Conservation (phyloP, 371 early-diverging fungal species). For the Chytridium lagenaria region DNA sequence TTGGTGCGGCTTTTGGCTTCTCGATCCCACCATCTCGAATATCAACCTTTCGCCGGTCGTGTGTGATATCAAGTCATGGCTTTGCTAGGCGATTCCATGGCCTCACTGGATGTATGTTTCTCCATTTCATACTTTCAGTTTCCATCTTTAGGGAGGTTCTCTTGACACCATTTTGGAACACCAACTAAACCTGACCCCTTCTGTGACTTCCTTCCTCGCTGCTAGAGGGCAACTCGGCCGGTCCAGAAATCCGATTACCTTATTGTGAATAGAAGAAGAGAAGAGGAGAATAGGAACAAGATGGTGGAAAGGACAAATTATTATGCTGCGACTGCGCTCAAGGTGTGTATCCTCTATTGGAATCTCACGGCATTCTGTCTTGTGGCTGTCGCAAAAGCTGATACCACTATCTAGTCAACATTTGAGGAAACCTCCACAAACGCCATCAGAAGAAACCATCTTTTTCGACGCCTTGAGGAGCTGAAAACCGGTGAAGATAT, state of each 20-base stretch:
- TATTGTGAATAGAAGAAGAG: constrained; percentile 50
- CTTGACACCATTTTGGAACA: too few species aligned
- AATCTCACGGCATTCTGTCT: neutral
- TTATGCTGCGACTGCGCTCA: constrained; percentile 42
- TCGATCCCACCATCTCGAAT: too few species aligned
- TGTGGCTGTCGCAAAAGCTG: too few species aligned
- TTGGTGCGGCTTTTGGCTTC: too few species aligned
- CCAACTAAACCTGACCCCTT: too few species aligned
- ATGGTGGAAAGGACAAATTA: constrained; percentile 46
- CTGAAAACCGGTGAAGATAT: constrained; percentile 35
- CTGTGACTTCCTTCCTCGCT: too few species aligned
- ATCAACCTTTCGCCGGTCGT: too few species aligned
- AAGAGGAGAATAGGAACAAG: constrained; percentile 45
- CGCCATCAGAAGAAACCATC: constrained; percentile 48
- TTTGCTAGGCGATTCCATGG: constrained; percentile 26
- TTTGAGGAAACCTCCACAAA: constrained; percentile 51
- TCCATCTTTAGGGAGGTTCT: too few species aligned
- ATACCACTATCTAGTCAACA: constrained; percentile 41
- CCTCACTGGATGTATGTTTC: constrained; percentile 9
- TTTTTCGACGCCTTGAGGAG: constrained; percentile 43
- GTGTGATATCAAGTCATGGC: constrained; percentile 19
- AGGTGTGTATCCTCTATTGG: constrained; percentile 27
- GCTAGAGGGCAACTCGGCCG: constrained; percentile 20
- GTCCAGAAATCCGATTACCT: constrained; percentile 47
- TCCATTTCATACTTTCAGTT: neutral